Evolutionary conservation across 139 green algal genomes (phyloP).

Genomic region (Coelastrella sp.): DNA sequence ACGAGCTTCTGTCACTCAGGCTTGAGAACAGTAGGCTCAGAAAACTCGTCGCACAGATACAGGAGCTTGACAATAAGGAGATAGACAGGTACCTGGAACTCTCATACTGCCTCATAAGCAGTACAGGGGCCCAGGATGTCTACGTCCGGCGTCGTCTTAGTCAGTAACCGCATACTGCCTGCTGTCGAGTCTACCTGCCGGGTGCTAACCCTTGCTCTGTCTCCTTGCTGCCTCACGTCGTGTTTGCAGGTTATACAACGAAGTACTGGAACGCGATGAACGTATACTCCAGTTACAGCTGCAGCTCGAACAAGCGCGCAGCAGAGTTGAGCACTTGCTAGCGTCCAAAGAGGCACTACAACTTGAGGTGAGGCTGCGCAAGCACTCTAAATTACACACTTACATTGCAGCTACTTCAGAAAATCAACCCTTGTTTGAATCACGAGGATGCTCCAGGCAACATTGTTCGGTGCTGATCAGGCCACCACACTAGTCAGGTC

Average conservation of each 20-base stretch:
- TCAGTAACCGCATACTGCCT: no score
- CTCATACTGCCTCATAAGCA: neutral
- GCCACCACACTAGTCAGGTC: no score
- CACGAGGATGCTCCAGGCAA: no score
- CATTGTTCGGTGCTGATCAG: no score
- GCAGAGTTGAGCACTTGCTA: neutral
- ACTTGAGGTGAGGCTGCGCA: neutral
- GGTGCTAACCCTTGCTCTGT: neutral
- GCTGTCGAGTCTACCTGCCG: no score
- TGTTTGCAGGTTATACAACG: conserved; percentile 6
- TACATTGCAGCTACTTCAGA: no score
- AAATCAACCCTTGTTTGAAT: no score
- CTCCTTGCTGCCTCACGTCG: neutral
- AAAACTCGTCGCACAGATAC: neutral
- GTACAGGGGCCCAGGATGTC: no score
- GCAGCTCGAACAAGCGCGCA: conserved; percentile 4
- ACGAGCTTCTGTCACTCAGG: conserved; percentile 6
- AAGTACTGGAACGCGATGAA: conserved; percentile 8
- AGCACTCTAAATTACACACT: no score
- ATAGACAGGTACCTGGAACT: neutral
- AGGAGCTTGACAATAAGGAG: conserved; percentile 6
- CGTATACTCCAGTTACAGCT: neutral
- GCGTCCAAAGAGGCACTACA: no score
- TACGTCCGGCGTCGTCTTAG: no score
- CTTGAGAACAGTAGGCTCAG: conserved; percentile 10